phyloP scores from a whole-genome alignment of 2,329 filamentous ascomycete species.

The Alternaria sp. region DNA sequence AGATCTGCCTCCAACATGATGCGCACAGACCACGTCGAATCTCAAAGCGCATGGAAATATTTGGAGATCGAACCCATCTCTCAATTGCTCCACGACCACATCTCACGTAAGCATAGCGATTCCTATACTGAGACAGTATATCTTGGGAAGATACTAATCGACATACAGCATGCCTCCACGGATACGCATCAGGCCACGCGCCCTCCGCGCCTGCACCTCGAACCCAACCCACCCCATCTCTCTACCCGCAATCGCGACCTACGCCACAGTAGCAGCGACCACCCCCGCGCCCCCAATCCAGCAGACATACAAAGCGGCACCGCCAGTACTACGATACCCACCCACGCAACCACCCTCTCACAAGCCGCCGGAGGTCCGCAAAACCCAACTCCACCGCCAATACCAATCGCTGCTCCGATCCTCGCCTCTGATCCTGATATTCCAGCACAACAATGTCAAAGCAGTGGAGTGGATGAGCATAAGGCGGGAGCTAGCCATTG shows the following conservation, averaged over 20 bases:
- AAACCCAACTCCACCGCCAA: constrained; percentile 84
- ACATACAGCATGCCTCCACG: constrained; percentile 44
- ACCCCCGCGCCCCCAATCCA: constrained; percentile 61
- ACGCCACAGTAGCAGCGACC: constrained; percentile 59
- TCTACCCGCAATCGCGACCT: constrained; percentile 46
- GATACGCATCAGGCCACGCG: constrained; percentile 44
- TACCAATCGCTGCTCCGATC: constrained; percentile 90
- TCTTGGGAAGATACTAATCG: constrained; percentile 1
- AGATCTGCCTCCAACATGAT: constrained; percentile 17
- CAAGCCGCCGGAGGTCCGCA: constrained; percentile 83
- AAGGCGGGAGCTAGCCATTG: constrained; percentile 69
- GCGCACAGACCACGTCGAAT: constrained; percentile 32
- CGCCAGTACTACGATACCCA: constrained; percentile 59
- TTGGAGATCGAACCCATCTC: constrained; percentile 27
- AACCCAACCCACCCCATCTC: constrained; percentile 35
- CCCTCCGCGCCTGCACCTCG: constrained; percentile 34
- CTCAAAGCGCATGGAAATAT: constrained; percentile 34
- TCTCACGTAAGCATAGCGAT: constrained; percentile 28
- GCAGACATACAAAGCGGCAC: constrained; percentile 53
- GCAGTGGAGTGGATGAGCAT: constrained; percentile 77
- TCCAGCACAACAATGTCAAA: constrained; percentile 79
- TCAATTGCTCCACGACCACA: constrained; percentile 35
- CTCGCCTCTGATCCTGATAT: constrained; percentile 82
- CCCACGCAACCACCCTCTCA: constrained; percentile 84
- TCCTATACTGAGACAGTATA: not conserved